phyloP scores from a whole-genome alignment of 306 rosid genomes.

The Cucurbita pepo region DNA sequence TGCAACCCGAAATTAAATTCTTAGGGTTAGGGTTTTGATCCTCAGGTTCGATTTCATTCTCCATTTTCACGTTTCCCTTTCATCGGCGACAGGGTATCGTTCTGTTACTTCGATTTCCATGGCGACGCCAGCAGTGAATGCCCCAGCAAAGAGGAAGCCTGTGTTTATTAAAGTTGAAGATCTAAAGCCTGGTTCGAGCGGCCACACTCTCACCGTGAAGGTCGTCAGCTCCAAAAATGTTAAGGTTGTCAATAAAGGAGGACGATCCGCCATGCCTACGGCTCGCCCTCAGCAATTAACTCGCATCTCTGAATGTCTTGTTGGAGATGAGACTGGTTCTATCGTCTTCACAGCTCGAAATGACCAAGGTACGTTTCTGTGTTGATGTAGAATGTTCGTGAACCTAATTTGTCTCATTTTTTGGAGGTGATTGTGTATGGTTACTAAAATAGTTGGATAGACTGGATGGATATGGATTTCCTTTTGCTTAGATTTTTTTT shows the following conservation, averaged over 20 bases:
- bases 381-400: too few relatives aligned
- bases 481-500: neutral
- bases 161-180: slow-evolving; percentile 67
- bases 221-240: slow-evolving; percentile 45
- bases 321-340: slow-evolving; percentile 70
- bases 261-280: slow-evolving; percentile 33
- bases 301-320: slow-evolving; percentile 57
- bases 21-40: slow-evolving; percentile 10
- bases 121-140: slow-evolving; percentile 10
- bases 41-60: neutral
- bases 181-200: slow-evolving; percentile 63
- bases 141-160: slow-evolving; percentile 56
- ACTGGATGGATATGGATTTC: too few relatives aligned
- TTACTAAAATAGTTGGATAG: neutral
- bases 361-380: slow-evolving; percentile 45
- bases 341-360: slow-evolving; percentile 78
- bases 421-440: neutral
- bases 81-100: neutral
- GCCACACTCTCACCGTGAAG: slow-evolving; percentile 75
- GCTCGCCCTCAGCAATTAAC: slow-evolving; percentile 34
- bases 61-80: neutral
- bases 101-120: neutral
- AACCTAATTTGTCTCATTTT: neutral
- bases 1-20: neutral
- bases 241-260: slow-evolving; percentile 22